Evolutionary conservation across 352 stramenopile species (phyloP).

Genomic region (Phytopythium helicoides): DNA sequence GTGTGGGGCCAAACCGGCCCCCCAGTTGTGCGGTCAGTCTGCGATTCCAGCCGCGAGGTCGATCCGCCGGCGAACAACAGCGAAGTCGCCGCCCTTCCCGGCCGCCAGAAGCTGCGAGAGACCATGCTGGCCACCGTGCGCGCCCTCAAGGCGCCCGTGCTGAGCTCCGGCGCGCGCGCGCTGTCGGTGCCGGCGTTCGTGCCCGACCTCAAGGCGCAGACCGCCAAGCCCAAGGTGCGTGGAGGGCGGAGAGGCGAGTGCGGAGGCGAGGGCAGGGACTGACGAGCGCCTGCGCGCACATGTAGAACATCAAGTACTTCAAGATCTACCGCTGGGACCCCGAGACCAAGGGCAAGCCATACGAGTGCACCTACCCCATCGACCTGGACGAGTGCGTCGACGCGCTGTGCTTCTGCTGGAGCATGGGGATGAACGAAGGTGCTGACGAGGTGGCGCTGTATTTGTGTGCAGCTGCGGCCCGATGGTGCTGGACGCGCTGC

Average conservation of each 20-base stretch:
- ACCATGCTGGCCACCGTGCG: slow-evolving; percentile 31
- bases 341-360: slow-evolving; percentile 93
- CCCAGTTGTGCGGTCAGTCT: slow-evolving; percentile 26
- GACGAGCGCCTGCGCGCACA: neutral
- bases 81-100: slow-evolving; percentile 3
- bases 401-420: neutral
- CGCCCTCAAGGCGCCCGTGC: slow-evolving; percentile 31
- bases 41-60: slow-evolving; percentile 25
- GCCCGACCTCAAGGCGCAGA: slow-evolving; percentile 74
- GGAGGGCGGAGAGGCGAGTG: too few relatives aligned
- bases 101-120: too few relatives aligned
- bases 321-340: slow-evolving; percentile 99
- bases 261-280: too few relatives aligned
- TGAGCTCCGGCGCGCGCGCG: slow-evolving; percentile 42
- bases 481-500: slow-evolving; percentile 99
- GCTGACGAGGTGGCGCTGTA: neutral
- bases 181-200: slow-evolving; percentile 49
- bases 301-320: slow-evolving; percentile 97
- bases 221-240: slow-evolving; percentile 72
- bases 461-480: slow-evolving; percentile 82
- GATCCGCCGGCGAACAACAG: slow-evolving; percentile 9
- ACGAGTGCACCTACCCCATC: slow-evolving; percentile 96
- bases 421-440: neutral
- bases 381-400: slow-evolving; percentile 94
- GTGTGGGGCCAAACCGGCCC: slow-evolving; percentile 3